phyloP scores from a whole-genome alignment of 495 filamentous ascomycete species.

The Aspergillus olivimuriae region DNA sequence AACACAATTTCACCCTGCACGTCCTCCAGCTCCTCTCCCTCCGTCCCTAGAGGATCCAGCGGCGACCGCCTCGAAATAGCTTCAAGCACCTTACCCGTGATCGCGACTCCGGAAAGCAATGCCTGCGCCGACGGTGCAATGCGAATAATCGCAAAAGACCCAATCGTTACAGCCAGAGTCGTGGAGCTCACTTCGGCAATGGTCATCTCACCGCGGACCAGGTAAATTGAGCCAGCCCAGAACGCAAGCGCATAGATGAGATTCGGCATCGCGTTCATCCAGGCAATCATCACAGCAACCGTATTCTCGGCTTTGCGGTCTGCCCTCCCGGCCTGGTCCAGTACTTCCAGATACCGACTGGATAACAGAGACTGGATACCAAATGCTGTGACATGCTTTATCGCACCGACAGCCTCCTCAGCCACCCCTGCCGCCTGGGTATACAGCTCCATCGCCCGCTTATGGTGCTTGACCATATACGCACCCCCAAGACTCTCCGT shows the following conservation, averaged over 20 bases:
- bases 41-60: slow-evolving; percentile 14
- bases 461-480: slow-evolving; percentile 2
- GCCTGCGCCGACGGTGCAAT: too few species aligned
- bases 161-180: neutral
- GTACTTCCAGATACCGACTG: too few species aligned
- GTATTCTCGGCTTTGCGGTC: too few species aligned
- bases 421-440: too few species aligned
- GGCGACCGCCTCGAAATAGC: slow-evolving; percentile 24
- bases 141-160: neutral
- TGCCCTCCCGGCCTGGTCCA: too few species aligned
- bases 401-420: too few species aligned
- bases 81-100: slow-evolving; percentile 5
- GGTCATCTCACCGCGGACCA: slow-evolving; percentile 66
- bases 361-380: too few species aligned
- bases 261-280: too few species aligned
- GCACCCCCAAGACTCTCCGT: slow-evolving; percentile 42
- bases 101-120: neutral
- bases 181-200: slow-evolving; percentile 46
- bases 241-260: slow-evolving; percentile 13
- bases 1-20: slow-evolving; percentile 54
- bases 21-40: too few species aligned
- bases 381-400: too few species aligned
- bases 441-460: too few species aligned
- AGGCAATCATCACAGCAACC: slow-evolving; percentile 7
- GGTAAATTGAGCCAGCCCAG: slow-evolving; percentile 43